Percentiles rank a stretch among this genome's conserved stretches.
phyloP scores from a whole-genome alignment of 2,329 filamentous ascomycete genomes.

The Colletotrichum cordylinicola region DNA sequence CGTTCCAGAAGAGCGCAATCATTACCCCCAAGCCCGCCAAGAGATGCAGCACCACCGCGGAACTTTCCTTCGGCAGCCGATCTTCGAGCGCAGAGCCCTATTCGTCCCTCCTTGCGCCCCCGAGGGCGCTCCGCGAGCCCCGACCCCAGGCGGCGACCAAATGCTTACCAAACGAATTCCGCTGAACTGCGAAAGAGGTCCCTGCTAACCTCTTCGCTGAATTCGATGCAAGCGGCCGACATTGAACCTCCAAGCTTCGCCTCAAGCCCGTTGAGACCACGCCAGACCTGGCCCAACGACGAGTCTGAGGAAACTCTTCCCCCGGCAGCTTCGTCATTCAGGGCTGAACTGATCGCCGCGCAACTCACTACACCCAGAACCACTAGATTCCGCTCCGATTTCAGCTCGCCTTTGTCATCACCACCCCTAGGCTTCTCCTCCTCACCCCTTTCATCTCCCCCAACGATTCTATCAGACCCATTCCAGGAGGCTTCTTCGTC shows the following conservation, averaged over 20 bases:
- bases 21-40: background rate
- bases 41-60: background rate
- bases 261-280: background rate
- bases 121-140: conserved; percentile 10
- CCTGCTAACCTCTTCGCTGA: background rate
- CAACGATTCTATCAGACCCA: conserved; percentile 57
- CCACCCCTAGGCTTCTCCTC: conserved; percentile 43
- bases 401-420: conserved; percentile 44
- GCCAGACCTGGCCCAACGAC: background rate
- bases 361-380: background rate
- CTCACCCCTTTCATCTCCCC: conserved; percentile 64
- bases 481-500: conserved; percentile 45
- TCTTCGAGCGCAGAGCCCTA: conserved; percentile 13
- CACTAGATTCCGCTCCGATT: background rate
- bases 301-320: background rate
- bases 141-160: background rate
- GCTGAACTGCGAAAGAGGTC: conserved; percentile 9
- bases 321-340: background rate
- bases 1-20: conserved; percentile 1
- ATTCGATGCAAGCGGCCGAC: background rate
- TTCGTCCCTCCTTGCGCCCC: conserved; percentile 24
- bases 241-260: background rate
- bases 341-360: background rate
- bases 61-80: conserved; percentile 5
- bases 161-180: conserved; percentile 3